These are phyloP conservation scores for Scutellaria barbata DNA, from an alignment of 257 asterid species.

Conservation along the genomic window DNA sequence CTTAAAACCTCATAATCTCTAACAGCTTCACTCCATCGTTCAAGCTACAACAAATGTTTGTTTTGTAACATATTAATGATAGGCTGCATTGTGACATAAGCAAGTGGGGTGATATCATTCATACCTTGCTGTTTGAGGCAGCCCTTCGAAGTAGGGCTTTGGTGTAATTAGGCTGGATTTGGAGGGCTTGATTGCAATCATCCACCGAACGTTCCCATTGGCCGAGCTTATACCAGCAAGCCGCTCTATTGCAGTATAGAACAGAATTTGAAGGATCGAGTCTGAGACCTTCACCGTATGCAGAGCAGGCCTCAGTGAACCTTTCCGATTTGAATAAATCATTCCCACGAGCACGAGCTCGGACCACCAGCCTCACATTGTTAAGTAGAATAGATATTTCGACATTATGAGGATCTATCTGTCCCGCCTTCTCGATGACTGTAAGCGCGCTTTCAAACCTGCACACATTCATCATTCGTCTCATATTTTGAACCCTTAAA, in stretches of 20 bases:
- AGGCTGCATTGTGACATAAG: too few species aligned
- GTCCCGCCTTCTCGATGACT: conserved; percentile 65
- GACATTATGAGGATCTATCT: conserved; percentile 59
- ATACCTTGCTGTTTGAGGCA: conserved; percentile 82
- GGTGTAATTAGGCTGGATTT: conserved; percentile 68
- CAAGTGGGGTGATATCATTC: background rate
- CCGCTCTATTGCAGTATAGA: conserved; percentile 94
- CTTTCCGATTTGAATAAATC: conserved; percentile 88
- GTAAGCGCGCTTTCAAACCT: conserved; percentile 81
- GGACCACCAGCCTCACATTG: conserved; percentile 64
- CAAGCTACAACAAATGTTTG: conserved; percentile 57
- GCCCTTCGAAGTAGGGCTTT: conserved; percentile 94
- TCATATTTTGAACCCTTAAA: conserved; percentile 28
- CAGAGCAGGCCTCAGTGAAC: conserved; percentile 89
- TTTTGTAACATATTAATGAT: background rate
- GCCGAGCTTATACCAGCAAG: conserved; percentile 92
- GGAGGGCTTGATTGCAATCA: conserved; percentile 87
- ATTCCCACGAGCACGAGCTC: conserved; percentile 89
- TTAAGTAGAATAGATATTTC: conserved; percentile 63
- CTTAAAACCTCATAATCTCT: conserved; percentile 79
- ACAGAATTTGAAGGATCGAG: conserved; percentile 83
- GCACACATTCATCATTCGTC: conserved; percentile 36
- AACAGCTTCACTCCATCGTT: conserved; percentile 86
- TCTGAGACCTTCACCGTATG: conserved; percentile 84
- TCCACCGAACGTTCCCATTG: conserved; percentile 77